A percentile compares a stretch with the other conserved stretches of the same genome.
These are phyloP conservation scores for Trapa incisa DNA, from an alignment of 345 rosid genomes.

Conservation along the genomic window DNA sequence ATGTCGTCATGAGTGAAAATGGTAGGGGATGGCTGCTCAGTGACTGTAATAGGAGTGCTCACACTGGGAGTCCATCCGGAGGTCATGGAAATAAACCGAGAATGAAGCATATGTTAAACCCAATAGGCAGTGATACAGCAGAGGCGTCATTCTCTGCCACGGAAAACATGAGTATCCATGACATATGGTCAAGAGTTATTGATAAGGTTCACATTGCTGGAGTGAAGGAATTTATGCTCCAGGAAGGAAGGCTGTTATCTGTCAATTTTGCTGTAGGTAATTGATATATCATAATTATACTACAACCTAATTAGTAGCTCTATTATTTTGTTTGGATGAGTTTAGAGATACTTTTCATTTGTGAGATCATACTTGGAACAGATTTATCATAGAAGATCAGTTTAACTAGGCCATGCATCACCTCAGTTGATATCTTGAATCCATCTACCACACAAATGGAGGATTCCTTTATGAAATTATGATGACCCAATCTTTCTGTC, in stretches of 20 bases:
- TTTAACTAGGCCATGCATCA: no score
- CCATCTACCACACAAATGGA: no score
- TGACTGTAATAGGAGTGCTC: slow-evolving; percentile 22
- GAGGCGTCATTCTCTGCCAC: slow-evolving; percentile 24
- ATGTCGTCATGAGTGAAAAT: slow-evolving; percentile 14
- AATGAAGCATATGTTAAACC: slow-evolving; percentile 21
- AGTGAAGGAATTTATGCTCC: slow-evolving; percentile 54
- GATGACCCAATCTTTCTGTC: no score
- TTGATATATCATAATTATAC: no score
- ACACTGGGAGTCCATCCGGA: slow-evolving; percentile 19
- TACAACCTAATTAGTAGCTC: no score
- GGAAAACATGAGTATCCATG: slow-evolving; percentile 41
- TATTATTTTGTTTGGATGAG: no score
- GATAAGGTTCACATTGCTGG: slow-evolving; percentile 37
- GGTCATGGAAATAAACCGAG: slow-evolving; percentile 7
- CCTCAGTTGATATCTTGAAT: no score
- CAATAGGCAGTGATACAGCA: slow-evolving; percentile 21
- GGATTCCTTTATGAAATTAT: no score
- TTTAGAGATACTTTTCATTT: no score
- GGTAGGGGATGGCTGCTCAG: slow-evolving; percentile 25
- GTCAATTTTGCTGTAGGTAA: slow-evolving; percentile 9
- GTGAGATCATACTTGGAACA: no score
- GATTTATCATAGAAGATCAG: no score
- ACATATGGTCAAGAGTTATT: slow-evolving; percentile 77
- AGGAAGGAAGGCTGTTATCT: slow-evolving; percentile 72